These are phyloP conservation scores for Boechera retrofracta DNA, from an alignment of 345 rosid species.

Conservation along the genomic window DNA sequence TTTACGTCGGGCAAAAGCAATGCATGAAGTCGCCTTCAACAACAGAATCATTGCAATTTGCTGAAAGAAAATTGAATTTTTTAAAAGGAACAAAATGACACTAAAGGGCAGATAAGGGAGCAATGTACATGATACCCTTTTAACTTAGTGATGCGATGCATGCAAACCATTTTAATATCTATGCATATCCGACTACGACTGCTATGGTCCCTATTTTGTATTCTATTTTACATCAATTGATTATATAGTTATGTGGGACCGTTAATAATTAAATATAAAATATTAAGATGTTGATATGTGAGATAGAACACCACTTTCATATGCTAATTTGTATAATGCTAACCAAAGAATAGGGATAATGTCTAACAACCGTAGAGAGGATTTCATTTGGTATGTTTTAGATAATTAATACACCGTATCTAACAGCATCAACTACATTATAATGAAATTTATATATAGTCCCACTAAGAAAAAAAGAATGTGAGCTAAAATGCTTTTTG, in stretches of 20 bases:
- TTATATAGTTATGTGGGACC: constrained; percentile 21
- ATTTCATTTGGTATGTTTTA: constrained; percentile 16
- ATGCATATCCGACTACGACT: constrained; percentile 42
- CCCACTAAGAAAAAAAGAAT: constrained; percentile 20
- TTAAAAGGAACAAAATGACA: constrained; percentile 30
- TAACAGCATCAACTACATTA: constrained; percentile 17
- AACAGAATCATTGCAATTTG: constrained; percentile 50
- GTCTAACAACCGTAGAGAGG: constrained; percentile 20
- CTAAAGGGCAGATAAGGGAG: constrained; percentile 42
- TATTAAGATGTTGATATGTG: constrained; percentile 32
- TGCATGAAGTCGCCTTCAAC: constrained; percentile 84
- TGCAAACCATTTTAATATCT: constrained; percentile 40
- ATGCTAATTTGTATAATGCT: constrained; percentile 12
- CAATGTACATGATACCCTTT: constrained; percentile 41
- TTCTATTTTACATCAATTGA: background rate
- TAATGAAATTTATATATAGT: background rate
- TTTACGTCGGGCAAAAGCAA: constrained; percentile 89
- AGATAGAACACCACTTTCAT: constrained; percentile 36
- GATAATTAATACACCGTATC: constrained; percentile 9
- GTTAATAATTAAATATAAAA: background rate
- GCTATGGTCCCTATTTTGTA: constrained; percentile 38
- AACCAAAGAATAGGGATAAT: constrained; percentile 20
- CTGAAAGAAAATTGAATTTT: constrained; percentile 40
- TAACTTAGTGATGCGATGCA: constrained; percentile 49
- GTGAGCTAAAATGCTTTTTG: constrained; percentile 31